These are phyloP conservation scores for Acacia pycnantha DNA, from an alignment of 331 rosid genomes.

Conservation along the genomic window DNA sequence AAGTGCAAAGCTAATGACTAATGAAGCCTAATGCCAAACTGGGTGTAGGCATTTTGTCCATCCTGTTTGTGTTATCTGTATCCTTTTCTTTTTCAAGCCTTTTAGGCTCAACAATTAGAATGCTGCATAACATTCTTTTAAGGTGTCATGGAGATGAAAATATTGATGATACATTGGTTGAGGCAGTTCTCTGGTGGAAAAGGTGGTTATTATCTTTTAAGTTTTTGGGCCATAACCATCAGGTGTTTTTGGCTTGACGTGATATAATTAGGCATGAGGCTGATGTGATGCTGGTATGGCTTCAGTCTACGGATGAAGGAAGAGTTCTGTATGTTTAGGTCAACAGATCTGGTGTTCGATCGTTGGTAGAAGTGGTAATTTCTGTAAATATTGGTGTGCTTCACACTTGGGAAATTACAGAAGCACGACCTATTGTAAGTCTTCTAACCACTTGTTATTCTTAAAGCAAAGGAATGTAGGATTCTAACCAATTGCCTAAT, in stretches of 20 bases:
- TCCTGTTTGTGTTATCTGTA: not conserved
- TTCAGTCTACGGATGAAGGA: not conserved
- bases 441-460: not conserved
- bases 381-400: not conserved
- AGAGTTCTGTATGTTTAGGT: not conserved
- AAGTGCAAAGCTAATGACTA: not conserved
- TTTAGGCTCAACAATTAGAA: conserved; percentile 2
- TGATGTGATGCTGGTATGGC: not conserved
- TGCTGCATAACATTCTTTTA: conserved; percentile 18
- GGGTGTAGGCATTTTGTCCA: not conserved
- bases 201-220: not conserved
- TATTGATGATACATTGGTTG: conserved; percentile 1
- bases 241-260: not conserved
- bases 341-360: not conserved
- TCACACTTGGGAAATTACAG: not conserved
- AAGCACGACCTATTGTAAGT: not conserved
- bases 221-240: not conserved
- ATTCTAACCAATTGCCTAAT: not conserved
- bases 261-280: not conserved
- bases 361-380: not conserved
- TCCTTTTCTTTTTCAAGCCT: not conserved
- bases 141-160: not conserved
- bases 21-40: not conserved
- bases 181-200: conserved; percentile 14
- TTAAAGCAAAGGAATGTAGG: not conserved